Base-by-base conservation (phyloP, 257 asterid genomes). In the Primulina huaijiensis region DNA sequence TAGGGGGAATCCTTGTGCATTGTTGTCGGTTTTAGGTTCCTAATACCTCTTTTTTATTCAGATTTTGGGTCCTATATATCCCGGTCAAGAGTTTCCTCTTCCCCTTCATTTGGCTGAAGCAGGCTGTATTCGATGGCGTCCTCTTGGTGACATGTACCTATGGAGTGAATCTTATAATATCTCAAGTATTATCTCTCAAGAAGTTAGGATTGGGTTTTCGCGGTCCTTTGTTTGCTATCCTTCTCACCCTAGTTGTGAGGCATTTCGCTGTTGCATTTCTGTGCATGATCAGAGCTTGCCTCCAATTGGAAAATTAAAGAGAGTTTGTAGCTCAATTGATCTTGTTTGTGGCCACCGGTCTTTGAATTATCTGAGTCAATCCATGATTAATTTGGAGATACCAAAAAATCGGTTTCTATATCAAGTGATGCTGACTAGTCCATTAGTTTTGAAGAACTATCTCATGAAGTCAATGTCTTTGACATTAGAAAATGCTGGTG, bases 161-260 rank as follows among this genome's bases (percentile, higher is more conserved):
- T 90, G 99, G 99, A 93, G 97, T 78, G 99, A 93, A 85, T 89
- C 95, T 72, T 88, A 84, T 77, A 87, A 81, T 76, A 82, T 93
- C 78, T 83, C 96, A 60, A 90, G 83, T 83, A 89, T 93, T 70
- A 81, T 93, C 75, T 86, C 95, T 63, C 88, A 77, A 76, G 96
- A 90, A 75, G 87, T 74, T 74, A 82, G 89, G 81, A 85, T 76
- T 74, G 87, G 90, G 62, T 77, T 87, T 76, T 73, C 84, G 73
- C 96, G 99, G 58, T 82, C 96, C 50, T 90, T 93, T 77, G 90
- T 93, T 68, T 93, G 96, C 79, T 93, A 93, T 85, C 99, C 99
- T 72, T 86, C 96, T 81, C 94, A 83, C 69, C 98, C 97, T 5
- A 90, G 92, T 86, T 83, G 86, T 75, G 97, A 90, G 76, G 95